Percentiles rank a stretch among this genome's conserved stretches.
These are phyloP conservation scores for Zhuliangozyma parablackwelliae DNA, from an alignment of 1,139 yeast genomes.

Conservation along the genomic window DNA sequence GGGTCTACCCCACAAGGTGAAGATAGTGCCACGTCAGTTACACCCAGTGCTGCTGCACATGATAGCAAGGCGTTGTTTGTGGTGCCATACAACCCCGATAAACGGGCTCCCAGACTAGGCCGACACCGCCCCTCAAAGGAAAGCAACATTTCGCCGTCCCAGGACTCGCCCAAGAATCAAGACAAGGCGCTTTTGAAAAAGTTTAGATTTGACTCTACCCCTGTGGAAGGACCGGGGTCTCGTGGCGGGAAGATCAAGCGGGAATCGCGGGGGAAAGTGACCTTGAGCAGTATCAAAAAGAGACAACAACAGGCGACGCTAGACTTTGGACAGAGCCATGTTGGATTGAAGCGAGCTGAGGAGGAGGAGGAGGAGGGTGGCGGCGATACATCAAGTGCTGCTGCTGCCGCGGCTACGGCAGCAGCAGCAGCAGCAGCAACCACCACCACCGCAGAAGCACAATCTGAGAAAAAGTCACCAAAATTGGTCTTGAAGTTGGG, in stretches of 20 bases:
- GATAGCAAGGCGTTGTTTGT: constrained; percentile 12
- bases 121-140: constrained; percentile 27
- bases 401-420: not conserved
- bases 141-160: constrained; percentile 17
- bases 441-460: not conserved
- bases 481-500: constrained; percentile 4
- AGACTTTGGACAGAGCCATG: constrained; percentile 8
- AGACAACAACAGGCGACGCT: constrained; percentile 20
- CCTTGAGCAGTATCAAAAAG: constrained; percentile 18
- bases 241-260: constrained; percentile 33
- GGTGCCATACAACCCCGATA: constrained; percentile 33
- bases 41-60: not conserved
- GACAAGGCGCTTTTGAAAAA: constrained; percentile 31
- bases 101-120: constrained; percentile 31
- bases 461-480: constrained; percentile 5
- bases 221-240: constrained; percentile 43
- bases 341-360: not conserved
- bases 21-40: not conserved
- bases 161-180: constrained; percentile 25
- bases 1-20: not conserved
- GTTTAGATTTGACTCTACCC: constrained; percentile 34
- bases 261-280: constrained; percentile 25
- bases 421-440: not conserved
- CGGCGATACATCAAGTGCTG: too few relatives aligned
- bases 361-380: too few relatives aligned